Evolutionary conservation across 2,329 filamentous ascomycete genomes (phyloP).

Genomic region (Lecanicillium sp.): DNA sequence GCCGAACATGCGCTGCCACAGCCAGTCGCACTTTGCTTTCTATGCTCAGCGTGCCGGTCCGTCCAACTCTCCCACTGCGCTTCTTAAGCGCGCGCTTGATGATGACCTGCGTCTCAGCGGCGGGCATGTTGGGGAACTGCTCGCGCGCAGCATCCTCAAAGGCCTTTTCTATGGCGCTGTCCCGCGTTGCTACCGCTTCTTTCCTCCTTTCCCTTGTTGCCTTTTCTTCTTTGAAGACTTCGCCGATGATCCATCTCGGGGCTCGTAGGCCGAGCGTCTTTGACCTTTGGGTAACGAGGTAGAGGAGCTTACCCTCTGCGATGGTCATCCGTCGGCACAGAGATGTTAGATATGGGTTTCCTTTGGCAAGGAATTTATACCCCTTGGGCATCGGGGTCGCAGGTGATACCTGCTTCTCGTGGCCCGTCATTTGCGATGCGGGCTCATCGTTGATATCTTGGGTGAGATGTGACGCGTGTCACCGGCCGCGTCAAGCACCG

Average conservation of each 20-base stretch:
- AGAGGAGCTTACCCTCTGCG: conserved; percentile 23
- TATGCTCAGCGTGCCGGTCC: conserved; percentile 29
- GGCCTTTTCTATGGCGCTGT: conserved; percentile 20
- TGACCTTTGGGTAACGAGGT: conserved; percentile 22
- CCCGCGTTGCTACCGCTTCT: conserved; percentile 22
- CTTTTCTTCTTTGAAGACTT: conserved; percentile 20
- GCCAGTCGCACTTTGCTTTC: conserved; percentile 33
- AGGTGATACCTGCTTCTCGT: conserved; percentile 16
- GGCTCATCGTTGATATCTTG: too few relatives aligned
- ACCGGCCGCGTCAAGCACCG: too few relatives aligned
- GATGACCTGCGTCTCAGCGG: conserved; percentile 21
- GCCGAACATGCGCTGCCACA: conserved; percentile 40
- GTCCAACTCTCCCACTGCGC: conserved; percentile 36
- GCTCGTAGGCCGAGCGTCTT: conserved; percentile 29
- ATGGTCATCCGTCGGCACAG: conserved; percentile 30
- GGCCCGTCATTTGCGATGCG: conserved; percentile 1
- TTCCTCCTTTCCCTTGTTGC: conserved; percentile 23
- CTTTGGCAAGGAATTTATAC: conserved; percentile 33
- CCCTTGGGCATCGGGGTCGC: conserved; percentile 24
- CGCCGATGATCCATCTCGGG: conserved; percentile 21
- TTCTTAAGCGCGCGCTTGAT: conserved; percentile 35
- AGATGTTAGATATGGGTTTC: conserved; percentile 32
- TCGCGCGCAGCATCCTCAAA: conserved; percentile 26
- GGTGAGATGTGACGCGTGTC: too few relatives aligned
- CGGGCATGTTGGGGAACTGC: conserved; percentile 33